Evolutionary conservation across 2,329 filamentous ascomycete genomes (phyloP), one percentile per base, ranked within the genome.

Genomic region (Alternaria burnsii): DNA sequence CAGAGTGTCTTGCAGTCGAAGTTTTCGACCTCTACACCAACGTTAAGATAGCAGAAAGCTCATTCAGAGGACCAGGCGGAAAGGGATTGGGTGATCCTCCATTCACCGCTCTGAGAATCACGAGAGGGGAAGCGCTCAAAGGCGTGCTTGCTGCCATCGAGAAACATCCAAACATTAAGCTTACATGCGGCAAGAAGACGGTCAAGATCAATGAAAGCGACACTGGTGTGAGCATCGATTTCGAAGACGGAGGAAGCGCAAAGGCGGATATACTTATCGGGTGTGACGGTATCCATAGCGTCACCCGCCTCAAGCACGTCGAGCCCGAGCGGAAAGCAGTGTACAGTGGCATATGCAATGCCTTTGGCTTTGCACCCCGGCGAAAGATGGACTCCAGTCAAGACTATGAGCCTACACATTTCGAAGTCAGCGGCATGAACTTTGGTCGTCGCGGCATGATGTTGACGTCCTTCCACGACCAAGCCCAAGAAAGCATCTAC

Each of bases 271-370:
- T 88, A 1, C 64, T 88, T 0, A 66, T 88, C 11, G 86, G 85
- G 6, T 86, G 85, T 4, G 86, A 88, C 57, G 86, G 86, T 0
- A 84, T 87, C 10, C 79, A 82, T 70, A 79, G 76, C 44, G 76
- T 78, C 48, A 76, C 80, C 3, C 75, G 81, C 11, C 74, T 82
- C 55, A 79, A 77, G 60, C 81, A 82, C 62, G 79, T 82, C 55
- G 81, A 82, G 64, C 80, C 80, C 9, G 73, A 75, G 36, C 78
- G 80, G 26, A 81, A 76, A 59, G 74, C 73, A 28, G 71, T 75
- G 22, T 82, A 82, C 69, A 79, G 78, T 0, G 81, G 80, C 12
- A 79, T 82, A n/a, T 80, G 79, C 61, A 82, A 82, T 58, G 80
- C 80, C 4, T 82, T 82, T 56, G 80, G 80, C 28, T 82, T 82